Evolutionary conservation across 2,329 filamentous ascomycete genomes (phyloP).

Genomic region (Diaporthe batatas): DNA sequence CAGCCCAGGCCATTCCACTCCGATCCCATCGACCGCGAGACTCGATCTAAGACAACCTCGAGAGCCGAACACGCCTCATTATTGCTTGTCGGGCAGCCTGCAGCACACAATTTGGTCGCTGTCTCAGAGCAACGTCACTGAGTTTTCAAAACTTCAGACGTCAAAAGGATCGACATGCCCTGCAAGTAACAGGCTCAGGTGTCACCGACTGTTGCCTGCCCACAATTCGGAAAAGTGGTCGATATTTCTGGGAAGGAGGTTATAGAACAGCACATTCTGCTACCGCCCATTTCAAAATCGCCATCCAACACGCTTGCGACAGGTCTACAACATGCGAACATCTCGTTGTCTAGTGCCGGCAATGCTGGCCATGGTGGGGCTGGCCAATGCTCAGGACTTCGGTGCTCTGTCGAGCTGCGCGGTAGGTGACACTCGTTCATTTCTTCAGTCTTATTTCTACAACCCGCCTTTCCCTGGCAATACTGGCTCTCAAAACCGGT

Average conservation of each 20-base stretch:
- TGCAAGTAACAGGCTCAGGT: conserved; percentile 4
- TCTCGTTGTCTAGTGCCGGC: conserved; percentile 35
- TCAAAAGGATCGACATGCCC: conserved; percentile 20
- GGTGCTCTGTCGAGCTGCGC: conserved; percentile 39
- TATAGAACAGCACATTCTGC: background rate
- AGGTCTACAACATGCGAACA: conserved; percentile 32
- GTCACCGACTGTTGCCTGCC: conserved; percentile 3
- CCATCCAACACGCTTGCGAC: background rate
- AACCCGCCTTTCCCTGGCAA: no score
- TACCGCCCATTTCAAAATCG: background rate
- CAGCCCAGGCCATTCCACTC: conserved; percentile 2
- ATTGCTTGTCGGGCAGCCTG: conserved; percentile 4
- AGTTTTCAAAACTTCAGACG: conserved; percentile 12
- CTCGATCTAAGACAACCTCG: conserved; percentile 4
- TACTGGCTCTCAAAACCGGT: background rate
- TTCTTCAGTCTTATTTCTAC: background rate
- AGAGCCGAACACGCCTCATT: conserved; percentile 7
- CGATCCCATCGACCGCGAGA: conserved; percentile 3
- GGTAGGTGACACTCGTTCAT: conserved; percentile 29
- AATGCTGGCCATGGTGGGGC: conserved; percentile 32
- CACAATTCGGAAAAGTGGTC: conserved; percentile 3
- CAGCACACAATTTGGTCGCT: conserved; percentile 9
- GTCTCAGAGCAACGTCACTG: conserved; percentile 13
- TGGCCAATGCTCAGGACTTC: conserved; percentile 40
- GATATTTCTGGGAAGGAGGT: conserved; percentile 14